Base-by-base conservation (phyloP, 495 filamentous ascomycete species). In the Hyaloscypha hepaticicola region DNA sequence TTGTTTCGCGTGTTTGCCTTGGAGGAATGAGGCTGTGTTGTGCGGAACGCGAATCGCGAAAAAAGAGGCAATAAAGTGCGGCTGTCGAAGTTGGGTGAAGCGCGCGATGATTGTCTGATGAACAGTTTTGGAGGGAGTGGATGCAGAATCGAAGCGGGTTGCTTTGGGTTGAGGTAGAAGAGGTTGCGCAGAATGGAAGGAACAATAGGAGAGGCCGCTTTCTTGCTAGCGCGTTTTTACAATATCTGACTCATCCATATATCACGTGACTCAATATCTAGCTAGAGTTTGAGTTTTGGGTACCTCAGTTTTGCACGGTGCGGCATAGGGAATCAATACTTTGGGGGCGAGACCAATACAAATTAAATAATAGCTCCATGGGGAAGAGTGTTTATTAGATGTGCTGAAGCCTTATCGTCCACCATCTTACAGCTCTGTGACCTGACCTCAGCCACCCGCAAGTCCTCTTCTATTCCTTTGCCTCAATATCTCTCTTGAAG, bases 81-180 rank as follows among this genome's bases (percentile, higher is more conserved):
- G 71, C 75, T 71, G 64, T 66, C 74, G 73, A 79, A 79, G 72
- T 77, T 78, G 75, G 76, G 73, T 79, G 78, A 76, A 73, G 67
- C 67, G 75, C 72, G 69, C 65, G 68, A 61, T 62, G 16, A 33
- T 38, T 66, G 60, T 66, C 63, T 41, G 38, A 65, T 59, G 34
- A 65, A 70, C 22, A 51, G 3, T 26, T 31, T 53, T n/a, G 58
- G 38, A 69, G 45, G 33, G 38, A 62, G 48, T 62, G 56, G 58
- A 26, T 26, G 56, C 34, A 48, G 53, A 65, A 70, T 68, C 67
- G 57, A 66, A 58, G 53, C 41, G 26, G n/a, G 5, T 58, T 38
- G 56, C n/a, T 28, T 26, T 33, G 26, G 28, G 0, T 8, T 9
- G 6, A 45, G 16, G 38, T 16, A 45, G 38, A 11, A 4, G 38